Conservation (phyloP, 1,284 basidiomycete species). For the Apiotrichum mycotoxinovorans region DNA sequence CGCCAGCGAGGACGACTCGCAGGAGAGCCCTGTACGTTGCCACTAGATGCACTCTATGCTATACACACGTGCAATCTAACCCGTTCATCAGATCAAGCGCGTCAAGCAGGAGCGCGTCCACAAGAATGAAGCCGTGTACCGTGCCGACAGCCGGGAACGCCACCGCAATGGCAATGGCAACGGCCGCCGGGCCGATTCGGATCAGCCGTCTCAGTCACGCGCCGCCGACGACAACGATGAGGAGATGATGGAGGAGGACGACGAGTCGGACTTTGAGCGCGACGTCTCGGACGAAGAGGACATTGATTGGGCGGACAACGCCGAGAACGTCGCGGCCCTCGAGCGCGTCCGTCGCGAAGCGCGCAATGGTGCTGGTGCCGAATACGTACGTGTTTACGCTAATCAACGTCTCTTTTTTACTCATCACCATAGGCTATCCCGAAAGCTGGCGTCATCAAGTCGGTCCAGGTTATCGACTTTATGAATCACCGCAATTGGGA, state of each 20-base stretch:
- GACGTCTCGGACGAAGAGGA: conserved; percentile 8
- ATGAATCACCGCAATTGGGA: conserved; percentile 89
- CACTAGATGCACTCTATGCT: no score
- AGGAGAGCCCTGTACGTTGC: no score
- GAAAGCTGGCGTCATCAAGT: conserved; percentile 80
- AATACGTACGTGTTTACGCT: background rate
- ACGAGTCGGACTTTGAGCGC: conserved; percentile 12
- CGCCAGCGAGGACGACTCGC: no score
- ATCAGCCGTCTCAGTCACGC: background rate
- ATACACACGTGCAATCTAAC: no score
- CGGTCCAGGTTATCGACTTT: conserved; percentile 83
- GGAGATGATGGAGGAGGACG: background rate
- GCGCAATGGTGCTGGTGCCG: conserved; percentile 4
- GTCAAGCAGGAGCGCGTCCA: conserved; percentile 24
- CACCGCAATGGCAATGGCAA: background rate
- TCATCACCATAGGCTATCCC: conserved; percentile 59
- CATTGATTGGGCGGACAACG: conserved; percentile 17
- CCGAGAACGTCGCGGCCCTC: conserved; percentile 12
- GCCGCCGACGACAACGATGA: background rate
- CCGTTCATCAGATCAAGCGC: conserved; percentile 21
- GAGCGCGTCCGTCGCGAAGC: background rate
- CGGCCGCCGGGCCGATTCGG: background rate
- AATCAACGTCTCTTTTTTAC: background rate
- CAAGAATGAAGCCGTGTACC: background rate
- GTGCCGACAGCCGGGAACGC: background rate